phyloP scores from a whole-genome alignment of 2,329 filamentous ascomycete genomes.

The Colletotrichum eleusines region DNA sequence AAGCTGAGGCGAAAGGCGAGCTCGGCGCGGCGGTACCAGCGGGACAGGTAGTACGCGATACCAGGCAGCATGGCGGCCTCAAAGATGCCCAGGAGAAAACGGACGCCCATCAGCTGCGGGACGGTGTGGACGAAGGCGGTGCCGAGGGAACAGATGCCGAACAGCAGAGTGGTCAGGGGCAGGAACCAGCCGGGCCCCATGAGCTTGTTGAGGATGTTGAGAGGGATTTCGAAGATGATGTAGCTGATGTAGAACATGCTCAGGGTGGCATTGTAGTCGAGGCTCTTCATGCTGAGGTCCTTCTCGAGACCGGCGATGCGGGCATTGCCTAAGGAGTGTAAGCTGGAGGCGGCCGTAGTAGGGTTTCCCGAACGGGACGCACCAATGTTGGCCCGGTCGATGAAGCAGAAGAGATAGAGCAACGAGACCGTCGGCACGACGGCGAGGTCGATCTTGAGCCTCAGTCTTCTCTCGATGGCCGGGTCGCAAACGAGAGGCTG shows the following conservation, averaged over 20 bases:
- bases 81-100: conserved; percentile 71
- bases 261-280: conserved; percentile 73
- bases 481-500: conserved; percentile 45
- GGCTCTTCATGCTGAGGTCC: conserved; percentile 65
- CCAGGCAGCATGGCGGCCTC: conserved; percentile 76
- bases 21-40: conserved; percentile 74
- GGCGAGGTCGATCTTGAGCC: conserved; percentile 71
- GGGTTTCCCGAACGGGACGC: conserved; percentile 30
- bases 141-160: conserved; percentile 69
- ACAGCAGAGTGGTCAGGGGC: conserved; percentile 66
- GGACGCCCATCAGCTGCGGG: conserved; percentile 62
- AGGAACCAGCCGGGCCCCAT: conserved; percentile 76
- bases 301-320: conserved; percentile 68
- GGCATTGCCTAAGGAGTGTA: conserved; percentile 63
- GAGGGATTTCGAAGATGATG: conserved; percentile 74
- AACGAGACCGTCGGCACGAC: conserved; percentile 72
- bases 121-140: conserved; percentile 70
- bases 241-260: conserved; percentile 75
- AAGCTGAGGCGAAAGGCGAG: conserved; percentile 72
- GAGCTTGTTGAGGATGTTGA: conserved; percentile 72
- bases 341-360: background rate
- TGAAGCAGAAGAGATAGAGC: conserved; percentile 76
- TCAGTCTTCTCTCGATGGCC: conserved; percentile 54
- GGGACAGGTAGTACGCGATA: conserved; percentile 73
- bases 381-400: conserved; percentile 77